Evolutionary conservation across 2,329 filamentous ascomycete genomes (phyloP), one percentile per base, ranked within the genome.

Genomic region (Fusarium sp.): DNA sequence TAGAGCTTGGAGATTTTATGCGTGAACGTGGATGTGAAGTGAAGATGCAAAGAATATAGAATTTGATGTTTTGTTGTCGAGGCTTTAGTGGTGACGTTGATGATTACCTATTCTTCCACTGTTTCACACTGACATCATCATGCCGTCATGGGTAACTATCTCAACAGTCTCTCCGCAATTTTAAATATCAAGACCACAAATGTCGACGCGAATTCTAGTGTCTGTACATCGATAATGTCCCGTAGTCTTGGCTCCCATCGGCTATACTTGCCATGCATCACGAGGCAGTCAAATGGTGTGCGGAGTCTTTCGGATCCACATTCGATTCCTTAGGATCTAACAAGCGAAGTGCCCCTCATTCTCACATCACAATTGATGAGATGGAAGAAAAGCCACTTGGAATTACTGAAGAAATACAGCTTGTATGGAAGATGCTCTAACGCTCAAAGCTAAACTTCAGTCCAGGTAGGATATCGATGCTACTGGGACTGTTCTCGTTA

Each of bases 61-160:
- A 14, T 10, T 4, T 15, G 8, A 10, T 65, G 20, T 52, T 61
- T 33, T 51, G 46, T 46, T 39, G 24, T 43, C 6, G 35, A 35
- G 46, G n/a, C 20, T 51, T 47, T 14, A 24, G 41, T 60, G 55
- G 55, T 62, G 65, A 56, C 50, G 61, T 49, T 45, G 20, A 40
- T 41, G 54, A 57, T 47, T 64, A 56, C 45, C 46, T 43, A 44
- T 37, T 28, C 17, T 45, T 37, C n/a, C 20, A 22, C 14, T 40
- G 43, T 49, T 30, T 28, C 13, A 14, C 8, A 26, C 43, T 66
- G 61, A 66, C 65, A 69, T 68, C 65, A 68, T 68, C 26, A 66
- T 68, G 47, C 46, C 60, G 65, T 68, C 65, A 68, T 68, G 32
- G n/a, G 41, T 28, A 13, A 48, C 11, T 28, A 47, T 45, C 37